These are phyloP conservation scores for Plasmopara viticola DNA, from an alignment of 352 stramenopile species.

Conservation along the genomic window DNA sequence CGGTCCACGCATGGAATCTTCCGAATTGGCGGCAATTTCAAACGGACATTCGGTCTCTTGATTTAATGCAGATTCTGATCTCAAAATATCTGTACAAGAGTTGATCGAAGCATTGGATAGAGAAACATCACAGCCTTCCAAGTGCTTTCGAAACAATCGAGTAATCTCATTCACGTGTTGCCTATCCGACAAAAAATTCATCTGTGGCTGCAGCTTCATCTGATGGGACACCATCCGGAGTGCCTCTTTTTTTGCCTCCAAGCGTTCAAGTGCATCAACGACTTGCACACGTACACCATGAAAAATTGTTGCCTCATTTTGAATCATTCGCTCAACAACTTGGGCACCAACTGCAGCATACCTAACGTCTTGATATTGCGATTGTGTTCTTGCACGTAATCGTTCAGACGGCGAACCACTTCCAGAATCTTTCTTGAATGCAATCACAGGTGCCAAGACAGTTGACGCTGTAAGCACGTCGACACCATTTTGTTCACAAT, in stretches of 20 bases:
- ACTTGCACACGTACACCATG: constrained; percentile 57
- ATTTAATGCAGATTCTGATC: constrained; percentile 7
- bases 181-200: constrained; percentile 59
- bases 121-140: constrained; percentile 12
- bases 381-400: constrained; percentile 36
- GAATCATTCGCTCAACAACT: constrained; percentile 73
- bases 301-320: constrained; percentile 73
- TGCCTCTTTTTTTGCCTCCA: constrained; percentile 60
- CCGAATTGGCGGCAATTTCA: constrained; percentile 6
- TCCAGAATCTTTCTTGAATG: constrained; percentile 62
- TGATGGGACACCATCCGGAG: constrained; percentile 59
- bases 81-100: constrained; percentile 4
- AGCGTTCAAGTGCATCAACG: constrained; percentile 51
- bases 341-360: constrained; percentile 69
- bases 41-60: constrained; percentile 6
- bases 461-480: constrained; percentile 53
- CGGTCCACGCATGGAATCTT: constrained; percentile 7
- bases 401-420: constrained; percentile 30
- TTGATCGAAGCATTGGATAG: constrained; percentile 3
- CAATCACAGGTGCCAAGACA: constrained; percentile 68
- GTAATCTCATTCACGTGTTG: constrained; percentile 63
- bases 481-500: constrained; percentile 58
- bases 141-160: constrained; percentile 42
- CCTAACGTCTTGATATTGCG: constrained; percentile 65
- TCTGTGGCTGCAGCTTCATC: constrained; percentile 59